Evolutionary conservation across 2,329 filamentous ascomycete species (phyloP).

Genomic region (Aspergillus neoniger): DNA sequence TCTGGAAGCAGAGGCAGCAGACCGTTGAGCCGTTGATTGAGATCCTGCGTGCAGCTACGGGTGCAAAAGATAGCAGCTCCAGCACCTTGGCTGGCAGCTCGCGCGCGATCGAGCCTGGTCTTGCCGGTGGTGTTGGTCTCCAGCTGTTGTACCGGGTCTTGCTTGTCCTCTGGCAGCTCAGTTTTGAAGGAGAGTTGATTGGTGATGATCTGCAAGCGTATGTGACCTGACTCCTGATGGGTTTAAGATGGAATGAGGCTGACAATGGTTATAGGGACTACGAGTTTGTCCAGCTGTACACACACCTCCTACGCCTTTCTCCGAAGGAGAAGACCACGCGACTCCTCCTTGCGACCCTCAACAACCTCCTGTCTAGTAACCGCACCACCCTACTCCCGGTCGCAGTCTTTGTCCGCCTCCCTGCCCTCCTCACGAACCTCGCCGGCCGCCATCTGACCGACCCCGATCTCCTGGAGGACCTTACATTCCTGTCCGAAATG

Average conservation of each 20-base stretch:
- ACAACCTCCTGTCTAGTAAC: conserved; percentile 79
- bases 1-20: conserved; percentile 88
- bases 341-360: conserved; percentile 82
- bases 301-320: conserved; percentile 86
- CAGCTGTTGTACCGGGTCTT: conserved; percentile 94
- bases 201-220: conserved; percentile 74
- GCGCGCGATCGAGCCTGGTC: conserved; percentile 64
- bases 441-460: conserved; percentile 55
- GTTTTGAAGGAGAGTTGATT: conserved; percentile 73
- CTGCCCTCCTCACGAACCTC: conserved; percentile 60
- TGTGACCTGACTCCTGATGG: conserved; percentile 13
- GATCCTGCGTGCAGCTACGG: conserved; percentile 74
- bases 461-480: conserved; percentile 52
- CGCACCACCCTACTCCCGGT: conserved; percentile 71
- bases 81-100: conserved; percentile 59
- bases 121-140: conserved; percentile 77
- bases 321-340: conserved; percentile 98
- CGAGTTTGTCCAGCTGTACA: conserved; percentile 87
- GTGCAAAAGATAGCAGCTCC: conserved; percentile 69
- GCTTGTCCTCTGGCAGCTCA: conserved; percentile 92
- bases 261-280: conserved; percentile 66
- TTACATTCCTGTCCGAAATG: conserved; percentile 58
- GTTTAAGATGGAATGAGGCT: conserved; percentile 8
- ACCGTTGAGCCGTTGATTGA: conserved; percentile 79
- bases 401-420: conserved; percentile 82